Conservation (phyloP, 75 land plant species). For the Larix kaempferi region DNA sequence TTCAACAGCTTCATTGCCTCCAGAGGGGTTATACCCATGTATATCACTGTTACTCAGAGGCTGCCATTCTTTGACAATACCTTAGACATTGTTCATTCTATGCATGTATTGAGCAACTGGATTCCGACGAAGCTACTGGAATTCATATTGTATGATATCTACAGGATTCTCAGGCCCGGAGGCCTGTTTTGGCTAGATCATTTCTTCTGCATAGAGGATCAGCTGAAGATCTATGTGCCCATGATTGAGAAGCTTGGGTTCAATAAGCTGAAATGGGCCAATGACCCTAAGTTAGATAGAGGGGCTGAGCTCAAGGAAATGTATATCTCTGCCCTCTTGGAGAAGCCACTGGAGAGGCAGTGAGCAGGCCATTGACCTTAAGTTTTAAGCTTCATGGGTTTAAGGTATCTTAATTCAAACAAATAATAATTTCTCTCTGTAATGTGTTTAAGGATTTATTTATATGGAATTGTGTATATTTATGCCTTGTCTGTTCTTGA, state of each 20-base stretch:
- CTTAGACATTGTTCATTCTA: conserved; percentile 67
- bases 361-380: not conserved
- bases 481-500: no score
- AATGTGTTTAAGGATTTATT: no score
- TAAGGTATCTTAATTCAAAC: no score
- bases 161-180: conserved; percentile 69
- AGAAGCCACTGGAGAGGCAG: conserved; percentile 34
- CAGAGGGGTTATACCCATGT: conserved; percentile 55
- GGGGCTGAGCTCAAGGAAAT: conserved; percentile 45
- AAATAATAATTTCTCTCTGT: no score
- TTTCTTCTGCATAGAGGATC: conserved; percentile 52
- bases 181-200: conserved; percentile 68
- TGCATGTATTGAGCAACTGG: conserved; percentile 69
- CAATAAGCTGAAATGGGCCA: conserved; percentile 47
- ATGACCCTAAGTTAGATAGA: conserved; percentile 54
- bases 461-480: no score
- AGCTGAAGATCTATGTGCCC: conserved; percentile 52
- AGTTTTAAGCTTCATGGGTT: no score
- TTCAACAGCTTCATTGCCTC: conserved; percentile 71
- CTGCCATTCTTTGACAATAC: conserved; percentile 76
- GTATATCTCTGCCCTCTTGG: conserved; percentile 62
- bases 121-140: conserved; percentile 51
- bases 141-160: conserved; percentile 59
- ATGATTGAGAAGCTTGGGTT: conserved; percentile 50
- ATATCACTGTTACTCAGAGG: conserved; percentile 55